Conservation (phyloP, 1,139 yeast genomes). For the Saccharomycopsis phalli region DNA sequence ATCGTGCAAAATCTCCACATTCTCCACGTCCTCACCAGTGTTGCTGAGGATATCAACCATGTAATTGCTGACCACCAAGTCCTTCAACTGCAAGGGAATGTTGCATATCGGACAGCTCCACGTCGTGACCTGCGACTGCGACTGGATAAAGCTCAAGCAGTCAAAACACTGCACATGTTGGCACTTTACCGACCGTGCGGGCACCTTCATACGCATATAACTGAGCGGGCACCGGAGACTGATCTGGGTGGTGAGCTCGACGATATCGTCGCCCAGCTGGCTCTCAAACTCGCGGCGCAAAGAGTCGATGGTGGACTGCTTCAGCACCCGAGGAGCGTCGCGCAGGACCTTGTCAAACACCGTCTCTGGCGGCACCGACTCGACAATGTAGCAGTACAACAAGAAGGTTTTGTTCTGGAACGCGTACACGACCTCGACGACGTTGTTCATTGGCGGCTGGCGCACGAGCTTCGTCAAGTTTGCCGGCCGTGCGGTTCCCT, state of each 20-base stretch:
- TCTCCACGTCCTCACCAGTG: constrained; percentile 41
- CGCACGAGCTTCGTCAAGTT: constrained; percentile 44
- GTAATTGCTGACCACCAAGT: constrained; percentile 54
- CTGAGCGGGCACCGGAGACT: constrained; percentile 60
- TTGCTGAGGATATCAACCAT: constrained; percentile 40
- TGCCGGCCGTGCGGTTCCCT: constrained; percentile 62
- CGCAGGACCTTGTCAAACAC: constrained; percentile 28
- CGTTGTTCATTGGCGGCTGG: constrained; percentile 29
- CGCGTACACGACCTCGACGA: constrained; percentile 44
- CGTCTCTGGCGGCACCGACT: constrained; percentile 34
- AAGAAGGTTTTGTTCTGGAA: constrained; percentile 39
- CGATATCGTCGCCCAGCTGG: constrained; percentile 49
- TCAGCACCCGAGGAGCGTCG: constrained; percentile 37
- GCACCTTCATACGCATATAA: constrained; percentile 49
- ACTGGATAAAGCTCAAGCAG: constrained; percentile 46
- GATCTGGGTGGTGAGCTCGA: constrained; percentile 47
- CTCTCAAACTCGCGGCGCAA: constrained; percentile 32
- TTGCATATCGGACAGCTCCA: constrained; percentile 68
- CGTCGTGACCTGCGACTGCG: constrained; percentile 53
- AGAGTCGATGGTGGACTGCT: constrained; percentile 31
- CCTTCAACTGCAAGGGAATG: constrained; percentile 28
- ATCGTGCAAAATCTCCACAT: constrained; percentile 44
- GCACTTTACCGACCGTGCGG: constrained; percentile 52
- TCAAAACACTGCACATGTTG: constrained; percentile 70
- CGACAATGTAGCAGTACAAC: constrained; percentile 46